phyloP scores from a whole-genome alignment of 768 basidiomycete genomes.

The Gloeophyllum trabeum region DNA sequence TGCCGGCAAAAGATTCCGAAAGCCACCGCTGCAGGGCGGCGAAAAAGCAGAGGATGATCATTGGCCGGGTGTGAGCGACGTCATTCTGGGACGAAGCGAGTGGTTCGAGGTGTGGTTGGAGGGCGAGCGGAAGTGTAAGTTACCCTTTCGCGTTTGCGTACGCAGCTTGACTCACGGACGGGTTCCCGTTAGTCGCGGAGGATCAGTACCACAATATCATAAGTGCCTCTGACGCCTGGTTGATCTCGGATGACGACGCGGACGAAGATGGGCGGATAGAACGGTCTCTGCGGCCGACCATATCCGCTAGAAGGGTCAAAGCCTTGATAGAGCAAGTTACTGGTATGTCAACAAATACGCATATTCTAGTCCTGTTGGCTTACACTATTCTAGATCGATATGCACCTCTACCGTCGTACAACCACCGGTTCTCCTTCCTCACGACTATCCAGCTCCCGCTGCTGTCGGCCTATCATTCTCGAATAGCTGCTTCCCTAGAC shows the following conservation, averaged over 20 bases:
- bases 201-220: conserved; percentile 82
- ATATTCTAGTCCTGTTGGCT: background rate
- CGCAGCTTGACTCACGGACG: background rate
- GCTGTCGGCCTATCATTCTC: conserved; percentile 61
- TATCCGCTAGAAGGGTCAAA: conserved; percentile 75
- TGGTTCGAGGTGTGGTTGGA: conserved; percentile 91
- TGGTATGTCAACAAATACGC: conserved; percentile 29
- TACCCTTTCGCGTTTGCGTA: background rate
- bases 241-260: conserved; percentile 53
- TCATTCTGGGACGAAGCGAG: conserved; percentile 70
- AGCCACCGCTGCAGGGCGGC: conserved; percentile 13
- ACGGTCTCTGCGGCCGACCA: conserved; percentile 54
- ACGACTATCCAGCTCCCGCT: conserved; percentile 78
- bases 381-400: conserved; percentile 77
- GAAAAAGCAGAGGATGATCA: conserved; percentile 15
- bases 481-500: conserved; percentile 78
- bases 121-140: conserved; percentile 82
- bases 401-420: conserved; percentile 67
- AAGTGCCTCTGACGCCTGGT: conserved; percentile 76
- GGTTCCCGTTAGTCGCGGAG: conserved; percentile 55
- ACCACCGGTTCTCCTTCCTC: conserved; percentile 77
- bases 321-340: conserved; percentile 88
- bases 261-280: conserved; percentile 19
- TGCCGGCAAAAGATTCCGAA: conserved; percentile 14
- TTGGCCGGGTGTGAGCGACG: conserved; percentile 75